These are phyloP conservation scores for Dactylonectria macrodidyma DNA, from an alignment of 2,329 filamentous ascomycete species.

Conservation along the genomic window DNA sequence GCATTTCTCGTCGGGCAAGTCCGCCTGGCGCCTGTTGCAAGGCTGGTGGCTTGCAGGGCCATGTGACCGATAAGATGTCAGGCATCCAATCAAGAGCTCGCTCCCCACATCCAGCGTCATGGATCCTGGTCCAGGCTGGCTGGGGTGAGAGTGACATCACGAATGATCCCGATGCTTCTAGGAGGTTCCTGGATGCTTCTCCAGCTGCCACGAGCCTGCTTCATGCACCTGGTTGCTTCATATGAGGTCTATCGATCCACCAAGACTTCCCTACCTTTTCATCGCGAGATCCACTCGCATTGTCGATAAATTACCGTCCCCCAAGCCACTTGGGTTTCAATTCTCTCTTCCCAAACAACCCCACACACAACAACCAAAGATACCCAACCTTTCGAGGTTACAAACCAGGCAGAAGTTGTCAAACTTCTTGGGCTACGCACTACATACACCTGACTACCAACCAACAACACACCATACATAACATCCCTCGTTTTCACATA, in stretches of 20 bases:
- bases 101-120: slow-evolving; percentile 37
- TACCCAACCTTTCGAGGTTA: slow-evolving; percentile 44
- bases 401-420: slow-evolving; percentile 39
- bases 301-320: slow-evolving; percentile 46
- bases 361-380: slow-evolving; percentile 36
- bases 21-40: slow-evolving; percentile 11
- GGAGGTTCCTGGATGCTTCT: slow-evolving; percentile 51
- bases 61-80: slow-evolving; percentile 48
- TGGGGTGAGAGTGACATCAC: slow-evolving; percentile 53
- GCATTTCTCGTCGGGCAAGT: slow-evolving; percentile 7
- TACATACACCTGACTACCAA: slow-evolving; percentile 8
- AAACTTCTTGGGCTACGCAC: slow-evolving; percentile 31
- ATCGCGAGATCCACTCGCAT: slow-evolving; percentile 42
- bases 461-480: slow-evolving; percentile 20
- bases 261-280: slow-evolving; percentile 34
- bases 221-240: slow-evolving; percentile 44
- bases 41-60: slow-evolving; percentile 33
- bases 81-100: slow-evolving; percentile 38
- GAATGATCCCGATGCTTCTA: slow-evolving; percentile 50
- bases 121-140: background rate
- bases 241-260: slow-evolving; percentile 34
- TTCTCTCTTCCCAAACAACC: slow-evolving; percentile 31
- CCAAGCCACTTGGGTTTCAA: slow-evolving; percentile 16
- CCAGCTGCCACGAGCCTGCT: slow-evolving; percentile 45
- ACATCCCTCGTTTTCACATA: slow-evolving; percentile 25